Evolutionary conservation across 2,329 filamentous ascomycete genomes (phyloP).

Genomic region (Cadophora malorum): DNA sequence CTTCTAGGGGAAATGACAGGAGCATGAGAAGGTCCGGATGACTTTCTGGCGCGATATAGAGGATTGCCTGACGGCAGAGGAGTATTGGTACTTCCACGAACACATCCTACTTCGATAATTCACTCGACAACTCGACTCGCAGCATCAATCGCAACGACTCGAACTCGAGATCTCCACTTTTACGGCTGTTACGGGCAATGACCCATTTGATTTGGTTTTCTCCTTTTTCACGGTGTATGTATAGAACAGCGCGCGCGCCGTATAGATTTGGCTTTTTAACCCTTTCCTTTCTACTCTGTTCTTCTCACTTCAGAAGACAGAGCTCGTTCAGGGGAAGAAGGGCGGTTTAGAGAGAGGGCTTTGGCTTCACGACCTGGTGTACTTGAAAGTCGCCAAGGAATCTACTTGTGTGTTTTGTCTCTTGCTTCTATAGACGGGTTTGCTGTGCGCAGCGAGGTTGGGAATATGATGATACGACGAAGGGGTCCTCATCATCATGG

Average conservation of each 20-base stretch:
- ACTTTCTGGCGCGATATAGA: conserved; percentile 25
- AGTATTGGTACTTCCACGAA: conserved; percentile 6
- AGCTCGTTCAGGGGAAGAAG: conserved; percentile 6
- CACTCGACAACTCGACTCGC: conserved; percentile 5
- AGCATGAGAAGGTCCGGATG: not conserved
- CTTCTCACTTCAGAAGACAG: not conserved
- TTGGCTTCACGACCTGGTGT: conserved; percentile 3
- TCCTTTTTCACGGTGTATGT: conserved; percentile 29
- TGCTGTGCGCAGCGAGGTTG: conserved; percentile 19
- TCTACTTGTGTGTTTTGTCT: not conserved
- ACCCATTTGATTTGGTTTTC: not conserved
- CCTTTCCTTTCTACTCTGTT: conserved; percentile 11
- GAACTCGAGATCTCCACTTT: conserved; percentile 25
- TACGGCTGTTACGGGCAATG: conserved; percentile 15
- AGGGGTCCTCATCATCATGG: conserved; percentile 2
- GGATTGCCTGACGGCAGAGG: conserved; percentile 28
- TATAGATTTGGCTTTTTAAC: conserved; percentile 36
- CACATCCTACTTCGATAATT: conserved; percentile 22
- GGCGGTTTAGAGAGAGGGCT: not conserved
- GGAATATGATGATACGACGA: conserved; percentile 13
- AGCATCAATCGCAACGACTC: not conserved
- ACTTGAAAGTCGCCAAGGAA: conserved; percentile 15
- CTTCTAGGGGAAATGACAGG: not conserved
- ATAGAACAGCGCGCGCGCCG: conserved; percentile 37
- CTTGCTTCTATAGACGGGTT: conserved; percentile 10